Conservation (phyloP, 441 rosid genomes). For the Geranium incanum region DNA sequence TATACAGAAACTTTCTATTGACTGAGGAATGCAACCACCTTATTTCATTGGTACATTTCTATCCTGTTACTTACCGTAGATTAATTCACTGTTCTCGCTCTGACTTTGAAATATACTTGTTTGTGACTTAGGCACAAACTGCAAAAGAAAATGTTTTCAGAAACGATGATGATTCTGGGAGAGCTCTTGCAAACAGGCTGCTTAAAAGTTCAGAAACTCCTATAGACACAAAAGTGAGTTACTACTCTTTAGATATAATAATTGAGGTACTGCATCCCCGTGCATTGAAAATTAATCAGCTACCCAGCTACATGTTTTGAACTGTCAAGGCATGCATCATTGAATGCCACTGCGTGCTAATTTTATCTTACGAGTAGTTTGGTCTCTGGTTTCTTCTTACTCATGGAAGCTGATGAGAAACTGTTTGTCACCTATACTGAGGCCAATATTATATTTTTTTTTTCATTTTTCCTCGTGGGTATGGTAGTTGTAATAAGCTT, state of each 20-base stretch:
- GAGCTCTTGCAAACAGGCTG: constrained; percentile 24
- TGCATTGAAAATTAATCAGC: neutral
- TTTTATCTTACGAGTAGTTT: neutral
- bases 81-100: constrained; percentile 6
- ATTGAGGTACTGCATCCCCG: neutral
- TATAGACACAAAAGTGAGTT: constrained; percentile 40
- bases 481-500: neutral
- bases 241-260: neutral
- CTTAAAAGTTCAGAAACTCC: constrained; percentile 31
- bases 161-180: constrained; percentile 24
- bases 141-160: constrained; percentile 20
- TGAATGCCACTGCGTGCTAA: neutral
- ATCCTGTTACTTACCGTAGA: neutral
- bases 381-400: constrained; percentile 6
- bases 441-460: neutral
- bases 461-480: neutral
- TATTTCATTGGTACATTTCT: constrained; percentile 44
- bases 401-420: neutral
- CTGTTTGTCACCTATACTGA: neutral
- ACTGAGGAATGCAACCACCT: constrained; percentile 80
- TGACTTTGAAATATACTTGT: constrained; percentile 15
- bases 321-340: neutral
- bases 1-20: constrained; percentile 56
- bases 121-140: constrained; percentile 34
- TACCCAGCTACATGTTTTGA: neutral